Base-by-base conservation (phyloP, 1,284 basidiomycete species). In the Afroboletus lepidellus region DNA sequence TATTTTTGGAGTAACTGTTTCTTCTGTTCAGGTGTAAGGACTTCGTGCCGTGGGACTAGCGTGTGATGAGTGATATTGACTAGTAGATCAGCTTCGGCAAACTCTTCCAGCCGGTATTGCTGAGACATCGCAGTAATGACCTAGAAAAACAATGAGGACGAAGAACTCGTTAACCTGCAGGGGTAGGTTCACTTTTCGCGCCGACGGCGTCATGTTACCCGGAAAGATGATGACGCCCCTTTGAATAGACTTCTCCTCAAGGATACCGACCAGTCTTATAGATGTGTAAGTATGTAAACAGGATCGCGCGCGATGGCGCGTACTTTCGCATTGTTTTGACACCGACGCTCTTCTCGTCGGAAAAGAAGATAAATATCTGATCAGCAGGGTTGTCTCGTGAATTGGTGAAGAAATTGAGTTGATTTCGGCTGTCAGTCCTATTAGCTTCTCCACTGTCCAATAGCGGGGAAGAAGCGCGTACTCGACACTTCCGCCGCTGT, bases 61-160 rank as follows among this genome's bases (percentile, higher is more conserved):
- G 91, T 91, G 67, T 99, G 97, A 64, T 90, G 87, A 16, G 94
- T 96, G 63, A 99, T 99, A 74, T 99, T 99, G 59, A 99, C 97
- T 5, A 99, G 81, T 39, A 99, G 76, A 71, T 97, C 94, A 7
- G 94, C 85, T 74, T 99, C 97, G 27, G 94, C 90, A 70, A 99
- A 99, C 64, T 98, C 96, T 70, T 99, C 97, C 33, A 99, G 79
- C 54, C 85, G 82, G 74, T 92, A 98, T 63, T 91, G 84, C 36
- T 81, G 72, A 49, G 88, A 81, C 90, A 97, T 92, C 20, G 90
- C 91, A 44, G 84, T 81, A 55, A 97, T 92, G 57, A 96, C 92
- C 94, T 94, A 54, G 23, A 47, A 46, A 54, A 53, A 47, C 37
- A 29, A 49, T 23, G 16, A 37, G 3, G 13, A 48, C 43, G 45